These are phyloP conservation scores for Nothopassalora personata DNA, from an alignment of 2,329 filamentous ascomycete genomes.

Conservation along the genomic window DNA sequence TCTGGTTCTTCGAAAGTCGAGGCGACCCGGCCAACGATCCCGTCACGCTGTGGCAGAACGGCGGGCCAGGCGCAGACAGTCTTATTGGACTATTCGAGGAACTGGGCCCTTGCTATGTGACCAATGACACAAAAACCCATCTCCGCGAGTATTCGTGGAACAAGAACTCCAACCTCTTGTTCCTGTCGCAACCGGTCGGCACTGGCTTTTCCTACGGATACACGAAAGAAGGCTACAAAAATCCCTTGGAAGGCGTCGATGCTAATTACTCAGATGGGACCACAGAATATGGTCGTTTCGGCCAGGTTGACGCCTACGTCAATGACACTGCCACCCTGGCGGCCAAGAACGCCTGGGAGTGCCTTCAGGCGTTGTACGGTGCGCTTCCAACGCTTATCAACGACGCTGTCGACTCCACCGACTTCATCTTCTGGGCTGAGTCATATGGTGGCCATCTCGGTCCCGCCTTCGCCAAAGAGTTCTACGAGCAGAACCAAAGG, in stretches of 20 bases:
- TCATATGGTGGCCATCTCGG: slow-evolving; percentile 46
- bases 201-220: slow-evolving; percentile 33
- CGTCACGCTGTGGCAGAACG: slow-evolving; percentile 57
- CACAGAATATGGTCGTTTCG: slow-evolving; percentile 39
- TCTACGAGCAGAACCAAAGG: slow-evolving; percentile 52
- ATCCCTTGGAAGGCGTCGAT: slow-evolving; percentile 39
- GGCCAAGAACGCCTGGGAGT: slow-evolving; percentile 50
- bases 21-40: slow-evolving; percentile 49
- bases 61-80: slow-evolving; percentile 56
- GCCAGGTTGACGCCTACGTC: slow-evolving; percentile 39
- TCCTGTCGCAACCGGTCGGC: slow-evolving; percentile 55
- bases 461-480: slow-evolving; percentile 51
- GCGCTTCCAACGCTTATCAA: slow-evolving; percentile 46
- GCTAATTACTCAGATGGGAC: slow-evolving; percentile 19
- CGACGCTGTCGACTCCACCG: slow-evolving; percentile 44
- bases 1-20: slow-evolving; percentile 59
- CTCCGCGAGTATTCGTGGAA: slow-evolving; percentile 55
- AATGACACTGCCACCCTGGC: slow-evolving; percentile 50
- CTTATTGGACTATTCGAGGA: slow-evolving; percentile 55
- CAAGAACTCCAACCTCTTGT: slow-evolving; percentile 54
- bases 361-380: slow-evolving; percentile 49
- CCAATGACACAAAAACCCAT: slow-evolving; percentile 28
- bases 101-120: slow-evolving; percentile 37
- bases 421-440: slow-evolving; percentile 38
- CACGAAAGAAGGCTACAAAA: slow-evolving; percentile 33